phyloP scores from a whole-genome alignment of 495 filamentous ascomycete genomes.

The Annulohypoxylon stygium region DNA sequence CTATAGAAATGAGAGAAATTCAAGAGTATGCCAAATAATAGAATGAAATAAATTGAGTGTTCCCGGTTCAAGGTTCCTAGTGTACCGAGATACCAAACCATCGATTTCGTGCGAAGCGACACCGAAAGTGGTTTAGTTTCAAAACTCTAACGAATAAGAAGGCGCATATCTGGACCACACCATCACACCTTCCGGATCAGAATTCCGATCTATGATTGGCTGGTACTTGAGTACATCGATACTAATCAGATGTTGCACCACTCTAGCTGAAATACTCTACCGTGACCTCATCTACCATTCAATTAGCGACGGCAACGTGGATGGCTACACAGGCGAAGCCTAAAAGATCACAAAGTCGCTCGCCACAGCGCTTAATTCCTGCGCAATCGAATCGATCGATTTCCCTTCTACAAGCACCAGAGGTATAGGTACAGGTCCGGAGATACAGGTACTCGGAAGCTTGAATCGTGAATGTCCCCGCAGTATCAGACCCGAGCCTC shows the following conservation, averaged over 20 bases:
- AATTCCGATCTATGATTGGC: not conserved
- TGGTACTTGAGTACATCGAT: not conserved
- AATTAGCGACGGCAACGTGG: constrained; percentile 4
- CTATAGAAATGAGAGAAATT: not conserved
- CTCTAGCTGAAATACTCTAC: not conserved
- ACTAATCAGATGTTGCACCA: not conserved
- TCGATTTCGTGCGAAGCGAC: not conserved
- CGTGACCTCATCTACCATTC: not conserved
- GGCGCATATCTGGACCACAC: not conserved
- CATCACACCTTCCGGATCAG: not conserved
- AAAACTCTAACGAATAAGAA: not conserved
- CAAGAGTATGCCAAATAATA: not conserved
- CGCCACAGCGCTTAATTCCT: not conserved
- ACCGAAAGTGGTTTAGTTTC: not conserved
- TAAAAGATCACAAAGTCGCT: not conserved
- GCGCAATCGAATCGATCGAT: not conserved
- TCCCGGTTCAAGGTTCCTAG: not conserved
- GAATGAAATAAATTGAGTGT: too few relatives aligned
- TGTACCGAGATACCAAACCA: not conserved
- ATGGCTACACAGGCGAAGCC: not conserved
- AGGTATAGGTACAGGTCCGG: not conserved
- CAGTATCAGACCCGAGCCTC: constrained; percentile 9
- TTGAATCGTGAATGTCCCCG: constrained; percentile 13
- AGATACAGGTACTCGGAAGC: not conserved
- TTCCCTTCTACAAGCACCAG: not conserved